These are phyloP conservation scores for Suillus luteus DNA, from an alignment of 768 basidiomycete species.

Conservation along the genomic window DNA sequence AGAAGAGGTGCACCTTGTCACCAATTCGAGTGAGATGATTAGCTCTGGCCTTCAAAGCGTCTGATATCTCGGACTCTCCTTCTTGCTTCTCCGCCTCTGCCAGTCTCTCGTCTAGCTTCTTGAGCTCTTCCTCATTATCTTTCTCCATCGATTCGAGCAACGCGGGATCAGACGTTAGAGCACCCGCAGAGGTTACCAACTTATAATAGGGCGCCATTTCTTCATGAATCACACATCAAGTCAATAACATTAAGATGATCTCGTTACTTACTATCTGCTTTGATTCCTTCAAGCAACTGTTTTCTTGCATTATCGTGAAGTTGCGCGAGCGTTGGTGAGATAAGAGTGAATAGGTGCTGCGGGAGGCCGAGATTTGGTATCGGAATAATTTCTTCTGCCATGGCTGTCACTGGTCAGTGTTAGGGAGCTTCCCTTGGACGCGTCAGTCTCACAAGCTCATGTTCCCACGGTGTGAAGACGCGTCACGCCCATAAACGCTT, in stretches of 20 bases:
- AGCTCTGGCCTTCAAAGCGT: conserved; percentile 81
- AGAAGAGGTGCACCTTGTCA: conserved; percentile 53
- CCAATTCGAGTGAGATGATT: conserved; percentile 88
- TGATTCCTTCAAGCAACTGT: conserved; percentile 71
- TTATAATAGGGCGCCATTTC: conserved; percentile 90
- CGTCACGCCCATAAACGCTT: conserved; percentile 22
- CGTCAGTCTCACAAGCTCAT: conserved; percentile 32
- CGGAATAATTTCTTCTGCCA: conserved; percentile 88
- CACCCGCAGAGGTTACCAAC: conserved; percentile 51
- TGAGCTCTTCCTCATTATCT: conserved; percentile 71
- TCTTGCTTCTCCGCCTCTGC: conserved; percentile 88
- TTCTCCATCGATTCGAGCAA: conserved; percentile 40
- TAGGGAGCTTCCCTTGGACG: conserved; percentile 26
- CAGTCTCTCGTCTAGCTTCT: conserved; percentile 73
- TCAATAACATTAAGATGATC: not conserved
- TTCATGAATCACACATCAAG: conserved; percentile 31
- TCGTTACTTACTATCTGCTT: conserved; percentile 68
- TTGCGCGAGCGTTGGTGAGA: conserved; percentile 56
- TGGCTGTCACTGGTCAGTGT: conserved; percentile 30
- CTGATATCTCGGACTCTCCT: conserved; percentile 92
- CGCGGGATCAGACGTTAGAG: conserved; percentile 44
- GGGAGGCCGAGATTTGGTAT: conserved; percentile 85
- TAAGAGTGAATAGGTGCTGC: conserved; percentile 76
- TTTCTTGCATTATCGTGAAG: conserved; percentile 69
- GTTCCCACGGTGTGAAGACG: conserved; percentile 34